Base-by-base conservation (phyloP, 2,329 filamentous ascomycete species). In the Leptographium galeiforme region DNA sequence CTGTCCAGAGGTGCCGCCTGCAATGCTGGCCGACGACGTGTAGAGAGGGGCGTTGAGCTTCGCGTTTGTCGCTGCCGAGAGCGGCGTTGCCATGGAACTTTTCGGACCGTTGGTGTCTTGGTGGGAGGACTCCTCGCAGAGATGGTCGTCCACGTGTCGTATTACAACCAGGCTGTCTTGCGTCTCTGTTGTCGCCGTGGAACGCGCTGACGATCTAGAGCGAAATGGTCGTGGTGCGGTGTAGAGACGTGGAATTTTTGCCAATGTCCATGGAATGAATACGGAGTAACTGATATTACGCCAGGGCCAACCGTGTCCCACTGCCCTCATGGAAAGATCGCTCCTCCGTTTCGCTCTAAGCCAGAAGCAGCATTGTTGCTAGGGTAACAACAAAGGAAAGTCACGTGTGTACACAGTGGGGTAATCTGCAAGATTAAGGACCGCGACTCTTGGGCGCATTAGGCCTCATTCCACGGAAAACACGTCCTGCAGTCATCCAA, bases 1-100 rank as follows among this genome's bases (percentile, higher is more conserved):
- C 8, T 6, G 8, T 32, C 7, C 34, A 36, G 34, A 36, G 34
- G 4, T 8, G 34, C 34, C 34, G 34, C 16, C 38, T 19, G 36
- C 44, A 8, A n/a, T 30, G 45, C 59, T 62, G 54, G 49, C 62
- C 33, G 63, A 59, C 33, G 62, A 57, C 43, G 66, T 64, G 40
- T 66, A 67, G 50, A 64, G 60, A 53, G 63, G 58, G 47, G 38
- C 53, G 59, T 72, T 72, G 53, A 73, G 63, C 53, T 63, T 63
- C 54, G 66, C 63, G 61, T 65, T 67, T 47, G 62, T 63, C 48
- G 65, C 64, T 54, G 68, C 68, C 57, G 67, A 68, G 56, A 73
- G 62, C 50, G 71, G 70, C 61, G 66, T 66, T 58, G 68, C 64
- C 68, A 70, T 72, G 54, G 45, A 52, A 39, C 25, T 30, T 16